Evolutionary conservation across 441 rosid genomes (phyloP).

Genomic region (Bruguiera hainesii): DNA sequence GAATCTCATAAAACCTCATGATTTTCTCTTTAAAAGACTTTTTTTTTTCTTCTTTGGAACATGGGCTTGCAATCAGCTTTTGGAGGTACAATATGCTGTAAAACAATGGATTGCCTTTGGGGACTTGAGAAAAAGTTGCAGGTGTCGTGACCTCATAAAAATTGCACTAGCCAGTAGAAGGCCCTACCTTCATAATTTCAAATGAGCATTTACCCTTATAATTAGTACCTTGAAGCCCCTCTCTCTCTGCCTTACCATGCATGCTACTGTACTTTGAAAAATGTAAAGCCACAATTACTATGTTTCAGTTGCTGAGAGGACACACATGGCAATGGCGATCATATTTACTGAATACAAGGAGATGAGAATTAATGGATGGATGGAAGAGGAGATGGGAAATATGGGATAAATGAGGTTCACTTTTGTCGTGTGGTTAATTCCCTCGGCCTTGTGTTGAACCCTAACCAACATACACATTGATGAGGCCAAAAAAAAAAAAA

Average conservation of each 20-base stretch:
- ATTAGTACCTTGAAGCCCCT: slow-evolving; percentile 16
- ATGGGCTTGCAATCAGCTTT: slow-evolving; percentile 33
- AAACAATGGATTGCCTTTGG: slow-evolving; percentile 19
- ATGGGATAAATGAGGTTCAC: too few species aligned
- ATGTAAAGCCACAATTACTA: too few species aligned
- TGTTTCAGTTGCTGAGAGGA: too few species aligned
- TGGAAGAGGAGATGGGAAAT: too few species aligned
- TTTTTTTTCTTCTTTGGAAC: slow-evolving; percentile 22
- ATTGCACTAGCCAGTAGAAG: slow-evolving; percentile 13
- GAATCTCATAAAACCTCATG: slow-evolving; percentile 21
- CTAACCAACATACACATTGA: too few species aligned
- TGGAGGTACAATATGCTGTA: slow-evolving; percentile 24
- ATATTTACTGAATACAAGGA: too few species aligned
- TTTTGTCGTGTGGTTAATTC: too few species aligned
- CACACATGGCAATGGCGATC: too few species aligned
- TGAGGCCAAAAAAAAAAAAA: not conserved
- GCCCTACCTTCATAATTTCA: slow-evolving; percentile 28
- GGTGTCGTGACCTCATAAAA: slow-evolving; percentile 10
- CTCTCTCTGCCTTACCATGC: too few species aligned
- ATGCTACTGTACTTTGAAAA: too few species aligned
- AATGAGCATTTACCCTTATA: slow-evolving; percentile 2
- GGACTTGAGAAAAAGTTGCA: slow-evolving; percentile 21
- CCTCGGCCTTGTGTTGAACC: too few species aligned
- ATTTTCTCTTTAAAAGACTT: slow-evolving; percentile 6
- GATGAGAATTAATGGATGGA: too few species aligned